Evolutionary conservation across 495 filamentous ascomycete genomes (phyloP), one percentile per base, ranked within the genome.

Genomic region (Evernia prunastri): DNA sequence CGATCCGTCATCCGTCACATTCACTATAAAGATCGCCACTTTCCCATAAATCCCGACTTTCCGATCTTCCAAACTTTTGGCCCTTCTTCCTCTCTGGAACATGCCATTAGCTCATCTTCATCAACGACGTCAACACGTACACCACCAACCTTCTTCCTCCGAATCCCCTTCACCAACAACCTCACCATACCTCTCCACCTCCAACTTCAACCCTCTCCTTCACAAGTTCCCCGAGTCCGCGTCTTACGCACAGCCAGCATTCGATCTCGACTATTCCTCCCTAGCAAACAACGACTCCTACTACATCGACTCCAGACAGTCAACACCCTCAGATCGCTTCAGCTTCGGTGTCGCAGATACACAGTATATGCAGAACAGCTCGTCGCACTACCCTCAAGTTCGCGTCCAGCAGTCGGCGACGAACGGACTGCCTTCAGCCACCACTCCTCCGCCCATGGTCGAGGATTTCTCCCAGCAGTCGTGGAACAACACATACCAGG

Each of bases 381-480:
- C 59, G 23, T 63, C 66, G 20, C 62, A 67, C 20, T 70, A 69
- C 31, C 67, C 69, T 25, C 63, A 61, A 25, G 45, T 71, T 36
- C 60, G 62, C 40, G 29, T 69, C 23, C 67, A 66, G 63, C 60
- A 67, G 57, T 69, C 69, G 35, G 36, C 51, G 56, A 54, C 59
- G 10, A 65, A 66, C 58, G 49, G 42, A n/a, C 40, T 39, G 42
- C 53, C 58, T 45, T 61, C 66, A 18, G 63, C 67, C 42, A 37
- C 61, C 15, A 63, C 56, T 40, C 62, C 61, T 62, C 62, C 69
- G 47, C 67, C 65, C 54, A 69, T 71, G 69, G 31, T 60, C 51
- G 69, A 65, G 27, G 67, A 65, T 33, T 63, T 56, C n/a, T 56
- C 49, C 37, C 65, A 67, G 35, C 31, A 59, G 53, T 39, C 66